Base-by-base conservation (phyloP, 768 basidiomycete species). In the Omphalotus guepiniiformis region DNA sequence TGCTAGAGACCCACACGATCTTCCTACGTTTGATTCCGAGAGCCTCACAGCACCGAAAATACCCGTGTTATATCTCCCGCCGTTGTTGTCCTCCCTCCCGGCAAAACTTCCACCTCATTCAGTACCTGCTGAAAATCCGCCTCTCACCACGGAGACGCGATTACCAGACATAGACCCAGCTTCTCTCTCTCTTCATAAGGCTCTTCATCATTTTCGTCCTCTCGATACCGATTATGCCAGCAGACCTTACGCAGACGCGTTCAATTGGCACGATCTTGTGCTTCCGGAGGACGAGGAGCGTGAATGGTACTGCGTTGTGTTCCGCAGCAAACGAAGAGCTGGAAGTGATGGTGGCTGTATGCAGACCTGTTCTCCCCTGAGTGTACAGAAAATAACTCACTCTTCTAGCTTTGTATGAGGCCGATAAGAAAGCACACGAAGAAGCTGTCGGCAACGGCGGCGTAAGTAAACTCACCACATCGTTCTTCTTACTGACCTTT, bases 281-380 rank as follows among this genome's bases (percentile, higher is more conserved):
- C 72, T 95, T 12, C 84, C 85, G 2, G 68, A 69, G 42, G 76
- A 85, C 2, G 81, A 87, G 38, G 87, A 88, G 54, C 70, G 89
- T 30, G 88, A 92, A 48, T 96, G 88, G 91, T 97, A 95, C 61
- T 83, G 83, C 51, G 95, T 98, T 9, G 90, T 82, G 13, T 98
- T 98, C 66, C 76, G 91, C 11, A 89, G 86, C 53, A 79, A 77
- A 54, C 76, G 94, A 22, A 83, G 80, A 57, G 65, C 70, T 6
- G 88, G 80, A 19, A 86, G 85, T 54, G 82, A 92, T 51, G 76
- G 79, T 18, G 73, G 69, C 51, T 70, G 89, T 89, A 54, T 54
- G 73, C 62, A 53, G 74, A 65, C 38, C 41, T 54, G 4, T 46
- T 53, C 48, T 37, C 42, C 52, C 19, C 27, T 35, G 9, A 12